A percentile compares a stretch with the other conserved stretches of the same genome.
phyloP scores from a whole-genome alignment of 2,329 filamentous ascomycete genomes.

The Xylaria sp. region DNA sequence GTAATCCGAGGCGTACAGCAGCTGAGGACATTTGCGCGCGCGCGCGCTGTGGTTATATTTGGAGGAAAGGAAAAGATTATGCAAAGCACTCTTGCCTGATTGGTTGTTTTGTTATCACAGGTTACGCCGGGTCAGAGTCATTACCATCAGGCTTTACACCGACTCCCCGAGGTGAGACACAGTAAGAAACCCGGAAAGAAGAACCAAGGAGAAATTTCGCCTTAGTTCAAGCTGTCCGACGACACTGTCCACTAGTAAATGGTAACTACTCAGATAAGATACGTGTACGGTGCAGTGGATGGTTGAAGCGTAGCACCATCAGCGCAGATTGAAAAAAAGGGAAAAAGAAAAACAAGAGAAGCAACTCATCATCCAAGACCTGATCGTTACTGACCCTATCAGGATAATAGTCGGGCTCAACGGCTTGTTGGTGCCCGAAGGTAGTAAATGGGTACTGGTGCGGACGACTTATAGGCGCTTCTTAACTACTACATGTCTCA shows the following conservation, averaged over 20 bases:
- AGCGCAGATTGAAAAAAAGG: background rate
- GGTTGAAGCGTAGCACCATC: background rate
- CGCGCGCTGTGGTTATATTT: background rate
- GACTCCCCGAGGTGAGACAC: slow-evolving; percentile 13
- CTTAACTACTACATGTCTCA: background rate
- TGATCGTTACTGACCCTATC: background rate
- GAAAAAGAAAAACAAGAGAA: background rate
- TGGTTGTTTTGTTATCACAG: background rate
- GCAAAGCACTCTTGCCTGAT: background rate
- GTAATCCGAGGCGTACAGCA: background rate
- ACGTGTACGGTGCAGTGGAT: background rate
- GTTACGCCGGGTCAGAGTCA: slow-evolving; percentile 1
- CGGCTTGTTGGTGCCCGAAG: slow-evolving; percentile 7
- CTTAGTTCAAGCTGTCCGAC: slow-evolving; percentile 4
- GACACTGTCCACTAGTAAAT: background rate
- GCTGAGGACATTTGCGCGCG: background rate
- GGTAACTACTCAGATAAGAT: background rate
- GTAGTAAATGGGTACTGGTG: too few species aligned
- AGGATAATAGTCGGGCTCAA: background rate
- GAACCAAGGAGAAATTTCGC: background rate
- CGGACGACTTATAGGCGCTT: background rate
- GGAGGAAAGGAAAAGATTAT: background rate
- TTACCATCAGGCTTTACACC: background rate
- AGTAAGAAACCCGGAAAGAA: background rate
- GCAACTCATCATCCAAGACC: background rate